A percentile compares a stretch with the other conserved stretches of the same genome.
Evolutionary conservation across 1,284 basidiomycete species (phyloP).

Genomic region (Rhodotorula sp.): DNA sequence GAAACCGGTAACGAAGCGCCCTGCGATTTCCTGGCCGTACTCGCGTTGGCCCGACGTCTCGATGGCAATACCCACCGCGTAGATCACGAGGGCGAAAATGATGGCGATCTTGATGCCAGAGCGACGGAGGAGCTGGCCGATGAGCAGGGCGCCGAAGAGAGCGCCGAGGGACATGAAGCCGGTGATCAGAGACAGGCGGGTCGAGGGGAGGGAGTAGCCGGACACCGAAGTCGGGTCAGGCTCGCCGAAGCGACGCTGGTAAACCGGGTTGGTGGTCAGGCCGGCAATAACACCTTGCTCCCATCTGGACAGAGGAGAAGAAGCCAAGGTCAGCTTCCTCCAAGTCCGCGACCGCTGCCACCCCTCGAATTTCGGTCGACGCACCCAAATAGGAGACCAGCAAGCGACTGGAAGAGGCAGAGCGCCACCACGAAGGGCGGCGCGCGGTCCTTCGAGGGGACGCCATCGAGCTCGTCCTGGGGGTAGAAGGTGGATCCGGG

Average conservation of each 20-base stretch:
- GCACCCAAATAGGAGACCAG: constrained; percentile 34
- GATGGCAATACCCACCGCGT: constrained; percentile 51
- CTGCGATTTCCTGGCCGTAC: constrained; percentile 49
- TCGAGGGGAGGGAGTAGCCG: constrained; percentile 32
- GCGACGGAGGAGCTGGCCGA: constrained; percentile 13
- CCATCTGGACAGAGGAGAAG: constrained; percentile 14
- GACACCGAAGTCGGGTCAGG: constrained; percentile 20
- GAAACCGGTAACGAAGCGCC: constrained; percentile 44
- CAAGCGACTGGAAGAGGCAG: constrained; percentile 39
- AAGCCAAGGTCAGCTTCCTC: not conserved
- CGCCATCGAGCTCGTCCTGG: constrained; percentile 17
- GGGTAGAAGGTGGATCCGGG: constrained; percentile 22
- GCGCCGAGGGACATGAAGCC: constrained; percentile 36
- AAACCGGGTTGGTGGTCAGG: constrained; percentile 27
- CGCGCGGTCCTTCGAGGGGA: constrained; percentile 33
- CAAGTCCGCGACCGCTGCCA: not conserved
- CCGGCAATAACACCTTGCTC: constrained; percentile 35
- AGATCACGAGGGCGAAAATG: constrained; percentile 46
- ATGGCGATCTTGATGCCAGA: constrained; percentile 35
- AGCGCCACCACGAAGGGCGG: constrained; percentile 36
- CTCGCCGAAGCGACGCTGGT: constrained; percentile 34
- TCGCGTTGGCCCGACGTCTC: constrained; percentile 47
- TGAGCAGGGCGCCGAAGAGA: constrained; percentile 31
- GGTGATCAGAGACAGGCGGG: constrained; percentile 36
- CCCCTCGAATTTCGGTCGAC: not conserved